Evolutionary conservation across 2,329 filamentous ascomycete genomes (phyloP).

Genomic region (Pseudonectria foliicola): DNA sequence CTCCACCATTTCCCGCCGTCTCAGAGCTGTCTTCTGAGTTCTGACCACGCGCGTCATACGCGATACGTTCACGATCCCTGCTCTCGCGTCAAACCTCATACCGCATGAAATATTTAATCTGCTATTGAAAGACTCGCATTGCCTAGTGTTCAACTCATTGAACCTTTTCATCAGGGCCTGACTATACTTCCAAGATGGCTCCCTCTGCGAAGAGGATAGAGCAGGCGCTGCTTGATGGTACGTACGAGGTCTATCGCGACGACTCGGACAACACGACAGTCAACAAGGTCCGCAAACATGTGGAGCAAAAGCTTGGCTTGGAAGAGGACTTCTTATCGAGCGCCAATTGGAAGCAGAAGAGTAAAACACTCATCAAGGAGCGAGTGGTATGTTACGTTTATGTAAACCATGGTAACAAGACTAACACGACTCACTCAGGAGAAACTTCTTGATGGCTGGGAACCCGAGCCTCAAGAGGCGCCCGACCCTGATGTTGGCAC

Average conservation of each 20-base stretch:
- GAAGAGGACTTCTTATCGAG: slow-evolving; percentile 43
- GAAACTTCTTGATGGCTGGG: slow-evolving; percentile 31
- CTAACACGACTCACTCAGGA: slow-evolving; percentile 17
- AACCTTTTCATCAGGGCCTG: background rate
- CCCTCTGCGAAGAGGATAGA: slow-evolving; percentile 37
- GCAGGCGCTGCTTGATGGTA: slow-evolving; percentile 38
- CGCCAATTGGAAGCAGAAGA: slow-evolving; percentile 49
- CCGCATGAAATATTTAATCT: background rate
- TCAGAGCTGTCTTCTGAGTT: too few relatives aligned
- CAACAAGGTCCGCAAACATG: slow-evolving; percentile 47
- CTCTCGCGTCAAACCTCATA: background rate
- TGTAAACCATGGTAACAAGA: too few relatives aligned
- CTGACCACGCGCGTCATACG: too few relatives aligned
- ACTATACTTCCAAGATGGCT: slow-evolving; percentile 27
- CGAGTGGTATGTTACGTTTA: slow-evolving; percentile 41
- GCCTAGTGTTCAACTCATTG: background rate
- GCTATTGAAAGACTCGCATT: background rate
- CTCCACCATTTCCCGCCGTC: too few relatives aligned
- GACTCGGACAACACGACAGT: slow-evolving; percentile 45
- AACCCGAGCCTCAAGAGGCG: slow-evolving; percentile 18
- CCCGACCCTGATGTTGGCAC: slow-evolving; percentile 19
- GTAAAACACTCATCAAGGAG: slow-evolving; percentile 50
- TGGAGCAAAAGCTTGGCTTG: slow-evolving; percentile 42
- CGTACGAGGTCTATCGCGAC: slow-evolving; percentile 37
- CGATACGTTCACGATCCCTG: too few relatives aligned